Evolutionary conservation across 208 protist species (phyloP).

Genomic region (Crithidia expoeki): DNA sequence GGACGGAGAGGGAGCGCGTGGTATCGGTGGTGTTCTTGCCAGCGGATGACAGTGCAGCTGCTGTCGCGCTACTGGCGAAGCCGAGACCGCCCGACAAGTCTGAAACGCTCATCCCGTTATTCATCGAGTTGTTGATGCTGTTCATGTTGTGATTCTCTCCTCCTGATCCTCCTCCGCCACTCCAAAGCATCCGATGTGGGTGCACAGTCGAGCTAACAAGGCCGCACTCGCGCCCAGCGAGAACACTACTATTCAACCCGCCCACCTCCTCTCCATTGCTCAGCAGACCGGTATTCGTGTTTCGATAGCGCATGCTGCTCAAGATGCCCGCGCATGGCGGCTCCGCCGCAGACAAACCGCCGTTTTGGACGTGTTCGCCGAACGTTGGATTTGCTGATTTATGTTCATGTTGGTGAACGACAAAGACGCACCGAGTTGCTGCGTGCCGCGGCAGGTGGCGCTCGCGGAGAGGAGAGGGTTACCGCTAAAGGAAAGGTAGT

Average conservation of each 20-base stretch:
- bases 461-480: neutral
- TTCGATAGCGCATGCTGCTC: conserved; percentile 11
- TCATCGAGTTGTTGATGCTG: neutral
- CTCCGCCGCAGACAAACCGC: neutral
- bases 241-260: neutral
- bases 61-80: neutral
- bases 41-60: neutral
- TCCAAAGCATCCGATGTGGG: neutral
- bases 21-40: conserved; percentile 21
- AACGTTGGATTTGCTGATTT: neutral
- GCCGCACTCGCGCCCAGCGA: conserved; percentile 11
- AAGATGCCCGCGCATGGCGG: neutral
- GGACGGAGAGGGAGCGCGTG: conserved; percentile 32
- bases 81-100: neutral
- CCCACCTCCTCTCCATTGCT: conserved; percentile 1
- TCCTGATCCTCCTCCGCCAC: neutral
- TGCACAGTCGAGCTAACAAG: conserved; percentile 2
- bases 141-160: neutral
- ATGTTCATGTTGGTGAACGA: neutral
- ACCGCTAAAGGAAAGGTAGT: conserved; percentile 3
- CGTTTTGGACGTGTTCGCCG: neutral
- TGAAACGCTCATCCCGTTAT: neutral
- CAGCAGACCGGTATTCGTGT: neutral
- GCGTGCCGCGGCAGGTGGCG: neutral
- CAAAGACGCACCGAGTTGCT: neutral